phyloP scores from a whole-genome alignment of 495 filamentous ascomycete genomes.

The Podospora conica region DNA sequence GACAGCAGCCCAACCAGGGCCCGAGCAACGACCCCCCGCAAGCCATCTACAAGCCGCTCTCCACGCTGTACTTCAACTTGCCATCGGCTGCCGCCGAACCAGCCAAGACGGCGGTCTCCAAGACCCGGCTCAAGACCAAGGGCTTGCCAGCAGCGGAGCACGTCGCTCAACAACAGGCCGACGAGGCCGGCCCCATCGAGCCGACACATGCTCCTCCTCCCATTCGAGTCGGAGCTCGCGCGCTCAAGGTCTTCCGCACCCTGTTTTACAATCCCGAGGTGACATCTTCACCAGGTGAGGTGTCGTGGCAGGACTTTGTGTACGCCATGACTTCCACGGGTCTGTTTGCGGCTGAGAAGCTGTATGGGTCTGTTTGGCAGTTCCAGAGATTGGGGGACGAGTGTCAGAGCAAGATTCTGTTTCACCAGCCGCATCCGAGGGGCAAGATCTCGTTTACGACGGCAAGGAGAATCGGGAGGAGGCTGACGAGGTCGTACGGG shows the following conservation, averaged over 20 bases:
- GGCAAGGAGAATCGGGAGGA: constrained; percentile 14
- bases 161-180: no score
- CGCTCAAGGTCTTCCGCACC: constrained; percentile 24
- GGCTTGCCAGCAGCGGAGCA: no score
- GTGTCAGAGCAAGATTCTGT: constrained; percentile 38
- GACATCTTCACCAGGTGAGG: constrained; percentile 28
- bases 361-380: constrained; percentile 51
- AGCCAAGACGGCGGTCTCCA: no score
- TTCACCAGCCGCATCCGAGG: constrained; percentile 45
- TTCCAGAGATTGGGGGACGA: constrained; percentile 34
- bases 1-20: no score
- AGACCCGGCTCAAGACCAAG: no score
- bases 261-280: constrained; percentile 20
- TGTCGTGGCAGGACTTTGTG: constrained; percentile 50
- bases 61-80: no score
- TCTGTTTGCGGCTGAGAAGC: constrained; percentile 39
- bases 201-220: no score
- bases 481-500: constrained; percentile 5
- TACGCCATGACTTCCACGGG: constrained; percentile 45
- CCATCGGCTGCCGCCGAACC: no score
- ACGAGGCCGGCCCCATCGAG: no score
- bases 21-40: no score
- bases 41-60: no score
- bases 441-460: constrained; percentile 38
- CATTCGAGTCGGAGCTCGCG: constrained; percentile 37